Percentiles rank a stretch among this genome's conserved stretches.
Evolutionary conservation across 1,284 basidiomycete genomes (phyloP).

Genomic region (Fomitopsis schrenkii): DNA sequence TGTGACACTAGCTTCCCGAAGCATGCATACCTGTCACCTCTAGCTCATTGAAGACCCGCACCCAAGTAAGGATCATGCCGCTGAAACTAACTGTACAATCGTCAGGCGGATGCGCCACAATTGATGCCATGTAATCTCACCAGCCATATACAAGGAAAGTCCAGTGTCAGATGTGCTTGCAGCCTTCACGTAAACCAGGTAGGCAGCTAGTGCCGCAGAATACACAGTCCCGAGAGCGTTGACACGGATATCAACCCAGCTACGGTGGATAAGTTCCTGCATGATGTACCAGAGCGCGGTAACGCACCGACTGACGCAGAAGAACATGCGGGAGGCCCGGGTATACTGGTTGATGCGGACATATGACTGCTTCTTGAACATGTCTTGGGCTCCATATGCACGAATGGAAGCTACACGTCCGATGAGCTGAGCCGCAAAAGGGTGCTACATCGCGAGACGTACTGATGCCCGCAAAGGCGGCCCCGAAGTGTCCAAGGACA

Average conservation of each 20-base stretch:
- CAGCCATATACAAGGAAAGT: constrained; percentile 48
- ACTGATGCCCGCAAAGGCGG: constrained; percentile 64
- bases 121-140: constrained; percentile 21
- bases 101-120: neutral
- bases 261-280: too few species aligned
- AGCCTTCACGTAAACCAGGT: constrained; percentile 43
- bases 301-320: too few species aligned
- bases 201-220: constrained; percentile 47
- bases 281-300: too few species aligned
- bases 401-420: constrained; percentile 49
- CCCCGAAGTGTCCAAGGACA: constrained; percentile 67
- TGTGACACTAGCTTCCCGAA: neutral
- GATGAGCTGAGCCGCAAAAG: neutral
- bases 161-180: constrained; percentile 42
- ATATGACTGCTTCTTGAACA: constrained; percentile 42
- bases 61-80: constrained; percentile 51
- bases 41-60: constrained; percentile 52
- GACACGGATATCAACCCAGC: constrained; percentile 29
- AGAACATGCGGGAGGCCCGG: constrained; percentile 43
- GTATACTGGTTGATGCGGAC: constrained; percentile 45
- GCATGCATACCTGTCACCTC: constrained; percentile 49
- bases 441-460: constrained; percentile 17
- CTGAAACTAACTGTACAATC: constrained; percentile 53
- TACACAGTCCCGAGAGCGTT: constrained; percentile 50
- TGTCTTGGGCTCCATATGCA: constrained; percentile 51